A percentile compares a stretch with the other conserved stretches of the same genome.
Evolutionary conservation across 148 eudicot genomes (phyloP).

Genomic region (Persicaria maculosa): DNA sequence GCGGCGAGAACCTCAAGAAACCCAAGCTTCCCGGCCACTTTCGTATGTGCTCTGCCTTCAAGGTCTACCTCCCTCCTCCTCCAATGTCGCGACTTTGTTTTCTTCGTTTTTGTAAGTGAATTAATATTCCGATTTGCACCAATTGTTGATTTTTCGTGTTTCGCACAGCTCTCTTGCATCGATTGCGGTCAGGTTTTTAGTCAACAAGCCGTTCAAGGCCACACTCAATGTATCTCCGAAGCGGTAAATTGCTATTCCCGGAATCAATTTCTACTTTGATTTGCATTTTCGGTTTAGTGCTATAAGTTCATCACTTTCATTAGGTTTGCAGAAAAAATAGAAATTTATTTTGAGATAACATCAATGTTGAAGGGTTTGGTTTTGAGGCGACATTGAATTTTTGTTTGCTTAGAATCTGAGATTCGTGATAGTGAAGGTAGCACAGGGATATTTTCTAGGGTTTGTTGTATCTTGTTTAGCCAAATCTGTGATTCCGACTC

Average conservation of each 20-base stretch:
- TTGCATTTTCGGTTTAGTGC: neutral
- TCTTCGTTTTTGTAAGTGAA: neutral
- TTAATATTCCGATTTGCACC: neutral
- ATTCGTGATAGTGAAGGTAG: neutral
- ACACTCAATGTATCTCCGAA: constrained; percentile 91
- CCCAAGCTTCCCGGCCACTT: constrained; percentile 83
- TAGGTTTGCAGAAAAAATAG: too few relatives aligned
- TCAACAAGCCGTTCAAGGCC: constrained; percentile 57
- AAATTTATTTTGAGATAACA: too few relatives aligned
- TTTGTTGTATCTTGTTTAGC: neutral
- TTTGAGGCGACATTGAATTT: too few relatives aligned
- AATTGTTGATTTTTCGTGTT: neutral
- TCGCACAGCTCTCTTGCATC: constrained; percentile 65
- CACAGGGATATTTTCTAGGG: neutral
- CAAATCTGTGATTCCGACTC: neutral
- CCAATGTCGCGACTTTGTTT: neutral
- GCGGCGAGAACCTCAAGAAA: constrained; percentile 86
- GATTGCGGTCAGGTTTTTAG: constrained; percentile 72
- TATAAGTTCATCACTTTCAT: neutral
- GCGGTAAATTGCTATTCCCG: constrained; percentile 33
- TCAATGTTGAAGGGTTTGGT: too few relatives aligned
- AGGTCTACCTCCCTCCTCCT: constrained; percentile 1
- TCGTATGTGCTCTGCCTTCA: constrained; percentile 37
- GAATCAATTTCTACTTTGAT: neutral
- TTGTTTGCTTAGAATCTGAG: neutral